phyloP scores from a whole-genome alignment of 148 eudicot species.

The Selenicereus undatus region DNA sequence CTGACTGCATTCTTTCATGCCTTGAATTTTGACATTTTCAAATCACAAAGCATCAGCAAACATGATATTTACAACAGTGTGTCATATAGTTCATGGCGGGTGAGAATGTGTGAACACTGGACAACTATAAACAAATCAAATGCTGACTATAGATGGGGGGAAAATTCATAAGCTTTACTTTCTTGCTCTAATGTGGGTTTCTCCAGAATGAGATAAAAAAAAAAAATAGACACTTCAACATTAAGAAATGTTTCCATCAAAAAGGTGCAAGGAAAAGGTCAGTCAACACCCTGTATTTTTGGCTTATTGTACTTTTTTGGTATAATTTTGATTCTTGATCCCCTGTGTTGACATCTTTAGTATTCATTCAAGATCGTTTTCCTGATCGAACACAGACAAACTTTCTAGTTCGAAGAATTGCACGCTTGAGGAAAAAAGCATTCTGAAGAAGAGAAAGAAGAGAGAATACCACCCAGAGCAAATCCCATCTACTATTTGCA shows the following conservation, averaged over 20 bases:
- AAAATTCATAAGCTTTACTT: neutral
- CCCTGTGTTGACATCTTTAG: neutral
- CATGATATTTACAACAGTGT: too few relatives aligned
- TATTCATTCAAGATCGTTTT: neutral
- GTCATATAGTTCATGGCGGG: neutral
- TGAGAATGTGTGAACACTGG: neutral
- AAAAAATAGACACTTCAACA: too few relatives aligned
- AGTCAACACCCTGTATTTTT: neutral
- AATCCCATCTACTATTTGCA: too few relatives aligned
- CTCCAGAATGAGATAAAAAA: neutral
- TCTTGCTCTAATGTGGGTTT: neutral
- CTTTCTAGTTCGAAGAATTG: neutral
- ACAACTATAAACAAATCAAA: neutral
- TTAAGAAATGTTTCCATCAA: neutral
- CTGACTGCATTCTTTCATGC: neutral
- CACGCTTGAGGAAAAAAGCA: neutral
- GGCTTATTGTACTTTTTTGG: neutral
- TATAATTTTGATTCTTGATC: neutral
- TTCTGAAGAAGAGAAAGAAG: neutral
- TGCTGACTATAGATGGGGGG: neutral
- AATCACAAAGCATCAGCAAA: neutral
- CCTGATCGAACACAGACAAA: neutral
- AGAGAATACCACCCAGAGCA: neutral
- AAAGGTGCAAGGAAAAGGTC: neutral
- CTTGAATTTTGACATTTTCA: neutral